Base-by-base conservation (phyloP, 2,329 filamentous ascomycete genomes). In the Niveomyces coronatus region DNA sequence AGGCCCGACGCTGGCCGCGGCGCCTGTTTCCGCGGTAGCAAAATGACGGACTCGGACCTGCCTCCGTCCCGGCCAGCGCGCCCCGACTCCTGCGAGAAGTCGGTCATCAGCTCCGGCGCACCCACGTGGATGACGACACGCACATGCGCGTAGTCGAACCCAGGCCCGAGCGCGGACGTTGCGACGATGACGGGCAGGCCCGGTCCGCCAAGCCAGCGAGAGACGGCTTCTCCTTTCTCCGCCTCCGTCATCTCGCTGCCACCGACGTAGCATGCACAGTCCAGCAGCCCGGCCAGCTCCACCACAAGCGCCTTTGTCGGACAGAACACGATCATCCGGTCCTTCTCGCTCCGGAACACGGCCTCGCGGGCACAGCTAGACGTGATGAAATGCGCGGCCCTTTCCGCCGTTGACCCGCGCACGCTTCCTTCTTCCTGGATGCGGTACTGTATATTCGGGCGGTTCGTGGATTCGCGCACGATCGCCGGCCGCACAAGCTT, bases 381-480 rank as follows among this genome's bases (percentile, higher is more conserved):
- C 14, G 29, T 16, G 18, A 16, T 31, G 7, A 31, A 14, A 9
- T 31, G 9, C 14, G 29, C 16, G 16, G 29, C 16, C 14, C 9
- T 16, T 16, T 16, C 13, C 5, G 29, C n/a, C 29, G 18, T 31
- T 14, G 29, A 17, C 29, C 16, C 29, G 16, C 29, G 29, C 29
- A 17, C n/a, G 10, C 13, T 6, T 9, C 15, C 18, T 10, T 31
- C 29, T 16, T 31, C 29, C n/a, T 22, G 19, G 11, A 42, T 23
- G 16, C 9, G 37, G 26, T 42, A 42, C 14, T 17, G 14, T 17
- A 42, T 42, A 23, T 42, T 42, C 11, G 28, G 18, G 27, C 22
- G 19, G 24, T 37, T 42, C 18, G 31, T 42, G 8, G 26, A 42
- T 34, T 42, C 35, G 29, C 24, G 27, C 18, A 42, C 29, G 9